Conservation (phyloP, 2,329 filamentous ascomycete genomes). For the Bipolaris sorokiniana region DNA sequence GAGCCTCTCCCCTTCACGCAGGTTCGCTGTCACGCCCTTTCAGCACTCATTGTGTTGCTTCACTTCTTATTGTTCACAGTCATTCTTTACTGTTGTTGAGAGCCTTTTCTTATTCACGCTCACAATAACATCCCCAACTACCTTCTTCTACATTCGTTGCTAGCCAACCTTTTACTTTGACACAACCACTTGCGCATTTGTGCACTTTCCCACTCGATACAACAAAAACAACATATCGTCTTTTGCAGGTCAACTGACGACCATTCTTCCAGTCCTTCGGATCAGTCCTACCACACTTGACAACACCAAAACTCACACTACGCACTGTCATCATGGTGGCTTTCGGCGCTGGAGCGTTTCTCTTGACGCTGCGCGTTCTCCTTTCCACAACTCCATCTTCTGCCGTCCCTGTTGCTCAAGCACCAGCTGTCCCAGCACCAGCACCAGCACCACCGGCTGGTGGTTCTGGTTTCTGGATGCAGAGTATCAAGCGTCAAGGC, state of each 20-base stretch:
- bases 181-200: slow-evolving; percentile 18
- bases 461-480: slow-evolving; percentile 69
- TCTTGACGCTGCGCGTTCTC: slow-evolving; percentile 47
- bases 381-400: slow-evolving; percentile 38
- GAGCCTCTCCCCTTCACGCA: slow-evolving; percentile 38
- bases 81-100: slow-evolving; percentile 39
- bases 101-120: slow-evolving; percentile 12
- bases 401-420: slow-evolving; percentile 40
- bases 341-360: slow-evolving; percentile 46
- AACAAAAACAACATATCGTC: slow-evolving; percentile 27
- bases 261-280: slow-evolving; percentile 27
- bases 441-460: slow-evolving; percentile 24
- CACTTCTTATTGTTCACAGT: slow-evolving; percentile 40
- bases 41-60: slow-evolving; percentile 36
- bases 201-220: slow-evolving; percentile 12
- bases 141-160: slow-evolving; percentile 26
- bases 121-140: slow-evolving; percentile 21
- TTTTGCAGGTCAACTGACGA: slow-evolving; percentile 41
- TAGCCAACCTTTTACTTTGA: slow-evolving; percentile 23
- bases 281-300: slow-evolving; percentile 23
- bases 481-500: slow-evolving; percentile 72
- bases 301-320: slow-evolving; percentile 23
- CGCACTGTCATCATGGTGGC: slow-evolving; percentile 46
- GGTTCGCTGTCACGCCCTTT: slow-evolving; percentile 36
- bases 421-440: slow-evolving; percentile 15